phyloP scores from a whole-genome alignment of 805 yeast genomes.

The Helenozyma baotianmanensis region DNA sequence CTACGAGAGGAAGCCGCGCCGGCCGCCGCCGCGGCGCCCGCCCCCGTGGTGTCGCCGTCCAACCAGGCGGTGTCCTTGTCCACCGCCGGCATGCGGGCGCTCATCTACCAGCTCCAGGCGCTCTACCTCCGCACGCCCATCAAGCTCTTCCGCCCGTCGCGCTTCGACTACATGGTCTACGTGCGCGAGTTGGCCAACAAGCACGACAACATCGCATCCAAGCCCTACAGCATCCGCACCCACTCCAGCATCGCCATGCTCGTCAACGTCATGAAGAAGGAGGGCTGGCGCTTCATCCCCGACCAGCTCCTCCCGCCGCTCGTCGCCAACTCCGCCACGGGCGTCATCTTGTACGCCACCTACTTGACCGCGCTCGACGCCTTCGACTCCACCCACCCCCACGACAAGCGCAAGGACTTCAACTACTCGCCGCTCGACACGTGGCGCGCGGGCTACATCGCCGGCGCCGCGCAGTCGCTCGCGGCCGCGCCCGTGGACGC shows the following conservation, averaged over 20 bases:
- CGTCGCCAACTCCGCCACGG: constrained; percentile 84
- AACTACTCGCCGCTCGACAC: constrained; percentile 43
- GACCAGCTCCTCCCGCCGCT: constrained; percentile 84
- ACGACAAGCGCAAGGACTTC: constrained; percentile 1
- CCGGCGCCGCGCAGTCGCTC: constrained; percentile 83
- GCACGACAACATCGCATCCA: constrained; percentile 39
- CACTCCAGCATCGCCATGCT: constrained; percentile 79
- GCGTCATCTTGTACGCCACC: constrained; percentile 78
- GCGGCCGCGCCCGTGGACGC: constrained; percentile 96
- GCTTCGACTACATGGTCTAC: constrained; percentile 80
- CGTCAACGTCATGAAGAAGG: constrained; percentile 61
- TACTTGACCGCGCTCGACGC: constrained; percentile 55
- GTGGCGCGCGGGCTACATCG: constrained; percentile 75
- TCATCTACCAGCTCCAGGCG: constrained; percentile 72
- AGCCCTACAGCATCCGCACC: constrained; percentile 55
- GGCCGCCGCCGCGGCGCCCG: too few relatives aligned
- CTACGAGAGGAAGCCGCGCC: too few relatives aligned
- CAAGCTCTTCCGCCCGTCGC: constrained; percentile 82
- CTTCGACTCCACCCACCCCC: constrained; percentile 14
- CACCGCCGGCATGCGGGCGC: constrained; percentile 82
- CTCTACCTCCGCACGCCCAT: constrained; percentile 78
- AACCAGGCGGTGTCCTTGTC: constrained; percentile 64
- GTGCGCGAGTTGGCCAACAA: constrained; percentile 49
- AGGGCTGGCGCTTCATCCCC: constrained; percentile 86
- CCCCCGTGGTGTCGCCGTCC: too few relatives aligned